Percentiles rank a stretch among this genome's conserved stretches.
phyloP scores from a whole-genome alignment of 1,284 basidiomycete genomes.

The Moniliophthora roreri region DNA sequence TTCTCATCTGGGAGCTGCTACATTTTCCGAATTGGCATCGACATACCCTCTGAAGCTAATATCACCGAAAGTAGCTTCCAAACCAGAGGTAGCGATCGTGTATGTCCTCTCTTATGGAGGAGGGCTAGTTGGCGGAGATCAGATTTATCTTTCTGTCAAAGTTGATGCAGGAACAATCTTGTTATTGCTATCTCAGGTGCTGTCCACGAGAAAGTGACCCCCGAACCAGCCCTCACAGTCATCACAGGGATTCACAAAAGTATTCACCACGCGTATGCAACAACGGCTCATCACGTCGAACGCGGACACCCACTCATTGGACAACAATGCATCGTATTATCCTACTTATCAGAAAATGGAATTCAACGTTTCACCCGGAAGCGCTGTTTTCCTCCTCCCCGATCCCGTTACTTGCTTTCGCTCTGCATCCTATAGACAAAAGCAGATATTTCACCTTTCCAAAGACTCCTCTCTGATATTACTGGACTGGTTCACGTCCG shows the following conservation, averaged over 20 bases:
- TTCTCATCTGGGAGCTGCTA: slow-evolving; percentile 51
- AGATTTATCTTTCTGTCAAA: slow-evolving; percentile 62
- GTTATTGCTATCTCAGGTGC: slow-evolving; percentile 80
- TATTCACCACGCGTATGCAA: slow-evolving; percentile 76
- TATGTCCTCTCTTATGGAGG: slow-evolving; percentile 93
- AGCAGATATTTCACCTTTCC: slow-evolving; percentile 71
- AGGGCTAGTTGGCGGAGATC: slow-evolving; percentile 89
- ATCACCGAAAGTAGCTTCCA: slow-evolving; percentile 54
- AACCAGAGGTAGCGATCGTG: slow-evolving; percentile 59
- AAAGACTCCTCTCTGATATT: slow-evolving; percentile 63
- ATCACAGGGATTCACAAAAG: slow-evolving; percentile 86
- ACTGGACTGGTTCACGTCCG: slow-evolving; percentile 92
- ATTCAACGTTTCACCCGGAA: slow-evolving; percentile 48
- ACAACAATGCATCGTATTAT: slow-evolving; percentile 22
- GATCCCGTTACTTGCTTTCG: slow-evolving; percentile 92
- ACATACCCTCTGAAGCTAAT: slow-evolving; percentile 92
- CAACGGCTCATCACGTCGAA: slow-evolving; percentile 29
- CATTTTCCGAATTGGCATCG: slow-evolving; percentile 77
- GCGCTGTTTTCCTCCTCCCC: slow-evolving; percentile 80
- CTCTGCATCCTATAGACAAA: slow-evolving; percentile 79
- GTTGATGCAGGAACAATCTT: slow-evolving; percentile 60
- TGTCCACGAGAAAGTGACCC: slow-evolving; percentile 6
- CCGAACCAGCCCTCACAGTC: neutral
- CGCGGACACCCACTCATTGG: slow-evolving; percentile 15
- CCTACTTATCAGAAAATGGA: slow-evolving; percentile 50